Conservation (phyloP, 352 stramenopile genomes). For the Globisporangium yorkense region DNA sequence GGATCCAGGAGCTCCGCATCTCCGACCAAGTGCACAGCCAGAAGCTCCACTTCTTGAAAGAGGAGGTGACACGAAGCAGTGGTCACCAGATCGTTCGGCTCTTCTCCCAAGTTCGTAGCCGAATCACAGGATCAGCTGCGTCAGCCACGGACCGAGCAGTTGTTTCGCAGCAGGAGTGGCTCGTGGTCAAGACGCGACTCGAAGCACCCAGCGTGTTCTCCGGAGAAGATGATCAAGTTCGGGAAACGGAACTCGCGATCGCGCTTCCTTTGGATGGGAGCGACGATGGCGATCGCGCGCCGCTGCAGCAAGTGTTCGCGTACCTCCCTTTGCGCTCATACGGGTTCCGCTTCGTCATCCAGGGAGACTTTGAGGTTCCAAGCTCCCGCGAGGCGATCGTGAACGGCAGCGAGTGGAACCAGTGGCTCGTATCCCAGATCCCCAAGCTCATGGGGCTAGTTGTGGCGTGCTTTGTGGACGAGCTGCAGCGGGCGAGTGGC, state of each 20-base stretch:
- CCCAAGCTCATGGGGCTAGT: constrained; percentile 37
- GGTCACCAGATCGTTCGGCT: constrained; percentile 28
- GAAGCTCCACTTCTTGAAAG: constrained; percentile 40
- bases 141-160: constrained; percentile 5
- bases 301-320: constrained; percentile 77
- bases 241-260: constrained; percentile 49
- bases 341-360: constrained; percentile 81
- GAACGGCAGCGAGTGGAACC: constrained; percentile 84
- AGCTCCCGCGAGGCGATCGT: constrained; percentile 82
- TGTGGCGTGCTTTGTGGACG: constrained; percentile 14
- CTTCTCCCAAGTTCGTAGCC: constrained; percentile 16
- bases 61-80: constrained; percentile 8
- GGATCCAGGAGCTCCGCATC: constrained; percentile 61
- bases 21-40: constrained; percentile 29
- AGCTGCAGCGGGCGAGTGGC: constrained; percentile 3
- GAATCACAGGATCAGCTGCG: constrained; percentile 5
- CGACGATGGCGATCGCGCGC: constrained; percentile 19
- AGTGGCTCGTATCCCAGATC: constrained; percentile 78
- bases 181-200: constrained; percentile 47
- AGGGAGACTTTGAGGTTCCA: constrained; percentile 83
- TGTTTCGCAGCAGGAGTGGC: constrained; percentile 42
- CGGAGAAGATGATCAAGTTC: constrained; percentile 5
- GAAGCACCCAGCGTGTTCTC: constrained; percentile 17
- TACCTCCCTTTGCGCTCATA: constrained; percentile 80
- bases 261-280: constrained; percentile 30